phyloP scores from a whole-genome alignment of 495 filamentous ascomycete genomes.

The Tirmania nivea region DNA sequence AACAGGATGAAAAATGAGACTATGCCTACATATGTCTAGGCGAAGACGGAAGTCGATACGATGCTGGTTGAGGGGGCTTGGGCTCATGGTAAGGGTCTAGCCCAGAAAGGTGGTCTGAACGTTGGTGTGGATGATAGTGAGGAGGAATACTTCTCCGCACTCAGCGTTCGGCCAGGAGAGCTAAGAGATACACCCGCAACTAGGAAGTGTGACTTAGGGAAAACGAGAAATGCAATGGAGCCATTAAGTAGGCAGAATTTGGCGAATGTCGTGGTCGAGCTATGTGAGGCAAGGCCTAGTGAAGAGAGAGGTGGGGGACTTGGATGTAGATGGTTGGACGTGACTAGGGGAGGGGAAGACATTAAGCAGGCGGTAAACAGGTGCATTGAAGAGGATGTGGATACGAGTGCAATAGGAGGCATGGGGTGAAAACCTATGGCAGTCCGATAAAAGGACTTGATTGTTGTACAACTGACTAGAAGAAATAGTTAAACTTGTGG shows the following conservation, averaged over 20 bases:
- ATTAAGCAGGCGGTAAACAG: constrained; percentile 42
- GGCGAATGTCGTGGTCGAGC: constrained; percentile 40
- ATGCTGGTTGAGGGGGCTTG: constrained; percentile 29
- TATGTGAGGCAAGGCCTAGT: constrained; percentile 28
- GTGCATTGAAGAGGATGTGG: constrained; percentile 30
- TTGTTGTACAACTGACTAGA: too few relatives aligned
- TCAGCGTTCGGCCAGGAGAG: constrained; percentile 44
- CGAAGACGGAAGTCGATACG: constrained; percentile 58
- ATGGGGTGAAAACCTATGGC: too few relatives aligned
- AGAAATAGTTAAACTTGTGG: too few relatives aligned
- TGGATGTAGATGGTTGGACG: constrained; percentile 39
- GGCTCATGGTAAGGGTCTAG: constrained; percentile 20
- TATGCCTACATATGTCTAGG: constrained; percentile 40
- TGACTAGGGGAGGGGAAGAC: constrained; percentile 35
- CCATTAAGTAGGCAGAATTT: constrained; percentile 44
- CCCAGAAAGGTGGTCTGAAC: constrained; percentile 1
- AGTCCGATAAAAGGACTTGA: too few relatives aligned
- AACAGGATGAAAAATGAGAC: constrained; percentile 29
- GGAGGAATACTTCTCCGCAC: constrained; percentile 31
- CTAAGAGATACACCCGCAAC: constrained; percentile 38
- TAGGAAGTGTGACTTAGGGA: constrained; percentile 43
- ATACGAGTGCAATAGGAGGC: background rate
- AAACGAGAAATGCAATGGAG: constrained; percentile 29
- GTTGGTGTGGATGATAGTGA: constrained; percentile 19
- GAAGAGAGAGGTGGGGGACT: constrained; percentile 23